Evolutionary conservation across 176 grass and related monocot genomes (phyloP).

Genomic region (Carex cristatella): DNA sequence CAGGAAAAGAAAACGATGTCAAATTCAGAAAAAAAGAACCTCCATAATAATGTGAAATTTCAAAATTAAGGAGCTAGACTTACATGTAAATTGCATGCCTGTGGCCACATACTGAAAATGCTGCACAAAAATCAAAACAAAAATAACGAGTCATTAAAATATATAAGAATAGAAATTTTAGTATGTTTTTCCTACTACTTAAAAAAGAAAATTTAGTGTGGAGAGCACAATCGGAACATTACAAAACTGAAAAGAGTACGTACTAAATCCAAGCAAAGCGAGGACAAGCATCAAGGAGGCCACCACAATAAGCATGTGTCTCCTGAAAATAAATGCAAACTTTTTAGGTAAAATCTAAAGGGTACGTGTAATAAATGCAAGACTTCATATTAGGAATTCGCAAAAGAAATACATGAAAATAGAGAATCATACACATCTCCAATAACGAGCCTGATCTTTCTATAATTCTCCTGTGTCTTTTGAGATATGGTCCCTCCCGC

Average conservation of each 20-base stretch:
- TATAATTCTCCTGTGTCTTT: slow-evolving; percentile 73
- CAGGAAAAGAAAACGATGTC: slow-evolving; percentile 31
- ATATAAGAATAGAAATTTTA: not conserved
- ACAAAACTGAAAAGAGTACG: slow-evolving; percentile 11
- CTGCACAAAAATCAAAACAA: slow-evolving; percentile 34
- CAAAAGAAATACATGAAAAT: not conserved
- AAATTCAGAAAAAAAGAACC: slow-evolving; percentile 8
- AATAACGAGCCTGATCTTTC: slow-evolving; percentile 57
- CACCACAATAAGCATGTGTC: slow-evolving; percentile 58
- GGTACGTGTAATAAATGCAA: not conserved
- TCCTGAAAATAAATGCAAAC: slow-evolving; percentile 24
- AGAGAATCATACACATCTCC: slow-evolving; percentile 46
- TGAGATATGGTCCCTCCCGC: slow-evolving; percentile 58
- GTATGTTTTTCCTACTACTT: not conserved
- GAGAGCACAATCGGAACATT: not conserved
- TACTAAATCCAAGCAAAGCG: slow-evolving; percentile 79
- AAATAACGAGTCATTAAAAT: not conserved
- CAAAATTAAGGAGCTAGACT: slow-evolving; percentile 11
- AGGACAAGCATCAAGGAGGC: slow-evolving; percentile 63
- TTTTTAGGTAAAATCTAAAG: slow-evolving; percentile 10
- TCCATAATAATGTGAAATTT: not conserved
- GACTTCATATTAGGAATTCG: not conserved
- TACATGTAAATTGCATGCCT: slow-evolving; percentile 75
- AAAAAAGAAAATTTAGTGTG: not conserved
- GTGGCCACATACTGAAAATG: slow-evolving; percentile 45